These are phyloP conservation scores for Phytophthora chlamydospora DNA, from an alignment of 352 stramenopile genomes.

Conservation along the genomic window DNA sequence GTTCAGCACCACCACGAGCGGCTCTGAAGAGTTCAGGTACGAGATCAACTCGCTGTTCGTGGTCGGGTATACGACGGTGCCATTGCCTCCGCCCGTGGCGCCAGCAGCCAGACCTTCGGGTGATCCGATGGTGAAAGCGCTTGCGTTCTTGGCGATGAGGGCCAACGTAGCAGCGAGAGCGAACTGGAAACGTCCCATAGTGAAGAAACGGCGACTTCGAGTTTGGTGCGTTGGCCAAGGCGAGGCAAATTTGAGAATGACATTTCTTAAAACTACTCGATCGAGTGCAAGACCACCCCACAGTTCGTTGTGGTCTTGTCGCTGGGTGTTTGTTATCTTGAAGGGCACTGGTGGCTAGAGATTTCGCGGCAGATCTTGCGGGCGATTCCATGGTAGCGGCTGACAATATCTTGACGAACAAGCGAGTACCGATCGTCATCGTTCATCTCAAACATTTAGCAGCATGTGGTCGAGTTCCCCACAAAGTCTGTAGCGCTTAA, in stretches of 20 bases:
- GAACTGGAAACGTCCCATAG: conserved; percentile 18
- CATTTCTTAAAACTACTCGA: not conserved
- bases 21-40: conserved; percentile 28
- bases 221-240: conserved; percentile 2
- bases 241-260: conserved; percentile 26
- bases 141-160: conserved; percentile 11
- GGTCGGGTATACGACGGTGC: conserved; percentile 35
- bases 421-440: no score
- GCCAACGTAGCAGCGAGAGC: conserved; percentile 7
- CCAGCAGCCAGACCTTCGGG: conserved; percentile 31
- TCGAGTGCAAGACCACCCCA: not conserved
- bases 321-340: not conserved
- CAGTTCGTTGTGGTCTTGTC: not conserved
- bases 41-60: conserved; percentile 36
- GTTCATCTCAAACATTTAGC: no score
- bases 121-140: conserved; percentile 27
- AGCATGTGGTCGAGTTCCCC: not conserved
- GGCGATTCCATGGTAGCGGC: not conserved
- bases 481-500: no score
- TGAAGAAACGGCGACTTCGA: not conserved
- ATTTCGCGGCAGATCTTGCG: no score
- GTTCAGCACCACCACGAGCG: conserved; percentile 44
- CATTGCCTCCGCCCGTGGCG: conserved; percentile 37
- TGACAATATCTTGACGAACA: not conserved
- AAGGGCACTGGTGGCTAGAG: no score